Evolutionary conservation across 129 eudicot genomes (phyloP).

Genomic region (Erigeron canadensis): DNA sequence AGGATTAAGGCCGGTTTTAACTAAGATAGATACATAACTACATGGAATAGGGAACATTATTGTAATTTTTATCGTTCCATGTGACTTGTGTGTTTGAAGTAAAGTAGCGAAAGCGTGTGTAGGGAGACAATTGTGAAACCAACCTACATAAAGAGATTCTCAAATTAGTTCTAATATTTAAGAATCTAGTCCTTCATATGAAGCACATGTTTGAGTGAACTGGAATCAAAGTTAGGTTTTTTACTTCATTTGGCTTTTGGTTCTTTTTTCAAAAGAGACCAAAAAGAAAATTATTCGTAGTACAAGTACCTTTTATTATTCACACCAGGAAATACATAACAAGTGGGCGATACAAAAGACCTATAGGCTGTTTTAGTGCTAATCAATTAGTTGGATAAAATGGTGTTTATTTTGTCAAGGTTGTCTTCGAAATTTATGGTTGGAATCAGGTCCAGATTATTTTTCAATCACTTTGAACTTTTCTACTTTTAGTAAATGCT

Average conservation of each 20-base stretch:
- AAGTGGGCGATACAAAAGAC: neutral
- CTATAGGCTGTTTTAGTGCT: neutral
- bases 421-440: neutral
- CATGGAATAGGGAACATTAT: conserved; percentile 9
- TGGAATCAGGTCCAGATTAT: neutral
- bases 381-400: neutral
- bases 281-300: neutral
- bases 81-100: conserved; percentile 7
- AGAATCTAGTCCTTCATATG: conserved; percentile 22
- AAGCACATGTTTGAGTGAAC: conserved; percentile 14
- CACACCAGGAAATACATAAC: neutral
- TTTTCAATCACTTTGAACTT: neutral
- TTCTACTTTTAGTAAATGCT: neutral
- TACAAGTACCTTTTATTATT: neutral
- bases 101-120: conserved; percentile 8
- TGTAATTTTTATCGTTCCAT: too few relatives aligned
- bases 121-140: neutral
- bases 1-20: neutral
- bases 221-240: conserved; percentile 16
- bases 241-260: neutral
- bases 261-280: neutral
- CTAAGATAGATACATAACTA: neutral
- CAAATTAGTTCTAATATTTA: neutral
- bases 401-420: neutral
- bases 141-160: neutral